Conservation (phyloP, 2,329 filamentous ascomycete genomes). For the Dothideomycetidae sp. region DNA sequence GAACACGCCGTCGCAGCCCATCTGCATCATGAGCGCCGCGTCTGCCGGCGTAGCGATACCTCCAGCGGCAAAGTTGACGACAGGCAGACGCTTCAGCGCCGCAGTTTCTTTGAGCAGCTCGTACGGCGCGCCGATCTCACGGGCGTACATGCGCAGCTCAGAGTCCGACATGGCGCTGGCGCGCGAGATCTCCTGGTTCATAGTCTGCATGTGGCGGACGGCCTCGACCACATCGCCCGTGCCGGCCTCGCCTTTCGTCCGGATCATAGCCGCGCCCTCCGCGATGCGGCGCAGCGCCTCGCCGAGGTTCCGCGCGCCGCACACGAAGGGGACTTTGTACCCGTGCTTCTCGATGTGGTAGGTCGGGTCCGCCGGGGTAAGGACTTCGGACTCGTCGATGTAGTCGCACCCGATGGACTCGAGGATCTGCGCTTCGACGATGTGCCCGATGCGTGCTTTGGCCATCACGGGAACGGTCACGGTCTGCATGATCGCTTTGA, state of each 20-base stretch:
- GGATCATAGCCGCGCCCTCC: slow-evolving; percentile 96
- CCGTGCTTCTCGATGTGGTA: slow-evolving; percentile 82
- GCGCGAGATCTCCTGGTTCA: slow-evolving; percentile 65
- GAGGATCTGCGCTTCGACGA: slow-evolving; percentile 95
- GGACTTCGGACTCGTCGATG: slow-evolving; percentile 94
- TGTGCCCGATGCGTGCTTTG: slow-evolving; percentile 93
- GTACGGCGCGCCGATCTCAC: slow-evolving; percentile 66
- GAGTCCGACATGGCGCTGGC: slow-evolving; percentile 53
- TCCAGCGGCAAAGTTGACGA: slow-evolving; percentile 97
- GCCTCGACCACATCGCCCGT: slow-evolving; percentile 96
- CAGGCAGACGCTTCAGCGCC: slow-evolving; percentile 72
- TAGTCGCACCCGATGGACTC: slow-evolving; percentile 92
- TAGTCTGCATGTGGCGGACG: slow-evolving; percentile 86
- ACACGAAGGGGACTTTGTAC: slow-evolving; percentile 84
- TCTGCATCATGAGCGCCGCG: slow-evolving; percentile 96
- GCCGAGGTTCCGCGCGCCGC: slow-evolving; percentile 85
- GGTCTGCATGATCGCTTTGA: slow-evolving; percentile 84
- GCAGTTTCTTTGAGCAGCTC: slow-evolving; percentile 74
- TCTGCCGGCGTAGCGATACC: slow-evolving; percentile 98
- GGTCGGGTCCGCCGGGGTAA: slow-evolving; percentile 81
- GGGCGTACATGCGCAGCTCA: slow-evolving; percentile 64
- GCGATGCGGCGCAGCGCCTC: slow-evolving; percentile 82
- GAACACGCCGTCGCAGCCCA: slow-evolving; percentile 95
- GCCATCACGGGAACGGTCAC: slow-evolving; percentile 99
- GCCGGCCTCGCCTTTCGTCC: slow-evolving; percentile 95